Conservation (phyloP, 2,329 filamentous ascomycete species). For the Fusarium sp. region DNA sequence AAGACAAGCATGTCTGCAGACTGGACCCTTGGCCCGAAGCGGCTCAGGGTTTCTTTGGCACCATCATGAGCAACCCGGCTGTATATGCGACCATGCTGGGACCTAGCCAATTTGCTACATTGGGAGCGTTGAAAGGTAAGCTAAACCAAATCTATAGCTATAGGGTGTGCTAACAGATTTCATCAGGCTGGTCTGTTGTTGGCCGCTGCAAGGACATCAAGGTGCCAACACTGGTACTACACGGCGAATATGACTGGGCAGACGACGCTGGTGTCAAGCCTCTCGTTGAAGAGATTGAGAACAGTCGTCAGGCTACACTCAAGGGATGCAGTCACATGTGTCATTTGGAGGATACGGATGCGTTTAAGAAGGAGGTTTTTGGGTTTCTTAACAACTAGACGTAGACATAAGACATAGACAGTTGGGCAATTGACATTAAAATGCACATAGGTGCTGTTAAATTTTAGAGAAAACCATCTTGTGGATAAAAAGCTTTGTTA, state of each 20-base stretch:
- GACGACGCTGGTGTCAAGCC: slow-evolving; percentile 4
- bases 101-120: slow-evolving; percentile 7
- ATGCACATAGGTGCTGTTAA: neutral
- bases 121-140: slow-evolving; percentile 3
- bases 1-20: slow-evolving; percentile 7
- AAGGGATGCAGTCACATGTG: slow-evolving; percentile 10
- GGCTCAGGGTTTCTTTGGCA: slow-evolving; percentile 6
- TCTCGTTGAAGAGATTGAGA: slow-evolving; percentile 5
- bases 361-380: slow-evolving; percentile 10
- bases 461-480: neutral
- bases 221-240: neutral
- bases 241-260: slow-evolving; percentile 12
- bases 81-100: slow-evolving; percentile 6
- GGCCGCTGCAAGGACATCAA: slow-evolving; percentile 7
- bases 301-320: slow-evolving; percentile 4
- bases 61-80: slow-evolving; percentile 1
- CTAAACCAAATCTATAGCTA: neutral
- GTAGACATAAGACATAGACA: neutral
- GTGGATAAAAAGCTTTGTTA: neutral
- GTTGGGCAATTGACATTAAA: neutral
- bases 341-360: slow-evolving; percentile 3
- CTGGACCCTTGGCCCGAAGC: slow-evolving; percentile 1
- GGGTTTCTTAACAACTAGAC: neutral
- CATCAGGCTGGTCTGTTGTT: slow-evolving; percentile 5
- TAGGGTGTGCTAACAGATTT: neutral